Conservation (phyloP, 2,329 filamentous ascomycete genomes). For the Fonsecaea monophora region DNA sequence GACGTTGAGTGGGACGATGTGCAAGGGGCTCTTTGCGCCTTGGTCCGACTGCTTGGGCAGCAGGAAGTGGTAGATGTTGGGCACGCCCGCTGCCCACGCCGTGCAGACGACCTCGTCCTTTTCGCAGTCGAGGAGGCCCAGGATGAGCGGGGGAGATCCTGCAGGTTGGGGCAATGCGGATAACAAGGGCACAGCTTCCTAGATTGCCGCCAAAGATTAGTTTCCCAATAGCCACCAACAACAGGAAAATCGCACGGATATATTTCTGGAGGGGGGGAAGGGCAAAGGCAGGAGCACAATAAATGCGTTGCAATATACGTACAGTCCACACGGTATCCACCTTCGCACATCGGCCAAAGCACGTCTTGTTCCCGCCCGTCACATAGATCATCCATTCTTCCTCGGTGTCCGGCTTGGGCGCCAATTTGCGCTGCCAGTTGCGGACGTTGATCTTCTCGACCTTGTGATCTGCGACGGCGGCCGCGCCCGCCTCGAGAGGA, state of each 20-base stretch:
- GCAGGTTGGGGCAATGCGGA: conserved; percentile 46
- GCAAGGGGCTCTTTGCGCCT: conserved; percentile 59
- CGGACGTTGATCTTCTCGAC: conserved; percentile 62
- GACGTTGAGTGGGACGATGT: conserved; percentile 63
- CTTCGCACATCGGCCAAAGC: conserved; percentile 64
- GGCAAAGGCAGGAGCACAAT: no score
- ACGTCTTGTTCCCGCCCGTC: conserved; percentile 70
- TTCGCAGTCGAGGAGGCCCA: conserved; percentile 67
- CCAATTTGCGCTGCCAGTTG: conserved; percentile 64
- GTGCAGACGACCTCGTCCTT: conserved; percentile 65
- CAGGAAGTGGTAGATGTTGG: conserved; percentile 64
- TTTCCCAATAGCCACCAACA: background rate
- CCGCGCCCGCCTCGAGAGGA: conserved; percentile 51
- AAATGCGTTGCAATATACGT: conserved; percentile 35
- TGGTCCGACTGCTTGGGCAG: conserved; percentile 61
- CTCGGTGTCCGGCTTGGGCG: conserved; percentile 51
- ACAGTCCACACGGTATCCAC: conserved; percentile 62
- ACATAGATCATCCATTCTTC: conserved; percentile 66
- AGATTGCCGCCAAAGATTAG: background rate
- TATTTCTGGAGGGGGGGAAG: background rate
- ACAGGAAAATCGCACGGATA: background rate
- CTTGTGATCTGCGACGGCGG: conserved; percentile 57
- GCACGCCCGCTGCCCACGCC: conserved; percentile 64
- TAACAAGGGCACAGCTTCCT: conserved; percentile 63
- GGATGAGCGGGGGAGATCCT: conserved; percentile 61